These are phyloP conservation scores for Phytophthora fragariae DNA, from an alignment of 352 stramenopile genomes.

Conservation along the genomic window DNA sequence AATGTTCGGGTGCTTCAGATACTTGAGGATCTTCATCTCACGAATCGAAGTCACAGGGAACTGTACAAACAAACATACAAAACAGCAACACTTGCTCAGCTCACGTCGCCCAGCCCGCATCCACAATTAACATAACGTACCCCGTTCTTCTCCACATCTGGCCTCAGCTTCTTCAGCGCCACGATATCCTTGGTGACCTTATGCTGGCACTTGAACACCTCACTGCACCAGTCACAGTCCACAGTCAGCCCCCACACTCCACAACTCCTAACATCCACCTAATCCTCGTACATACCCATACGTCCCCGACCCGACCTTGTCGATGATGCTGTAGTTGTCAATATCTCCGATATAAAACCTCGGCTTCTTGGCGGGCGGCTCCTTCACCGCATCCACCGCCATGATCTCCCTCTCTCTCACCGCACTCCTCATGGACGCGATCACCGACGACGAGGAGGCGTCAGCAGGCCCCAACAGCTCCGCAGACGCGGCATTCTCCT, in stretches of 20 bases:
- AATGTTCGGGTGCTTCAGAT: constrained; percentile 95
- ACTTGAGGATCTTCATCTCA: constrained; percentile 98
- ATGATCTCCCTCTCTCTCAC: constrained; percentile 82
- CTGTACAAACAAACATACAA: constrained; percentile 43
- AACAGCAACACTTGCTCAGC: not conserved
- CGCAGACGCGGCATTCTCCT: constrained; percentile 13
- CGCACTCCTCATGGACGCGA: constrained; percentile 75
- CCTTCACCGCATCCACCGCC: constrained; percentile 49
- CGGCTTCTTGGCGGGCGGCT: constrained; percentile 49
- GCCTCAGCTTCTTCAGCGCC: constrained; percentile 85
- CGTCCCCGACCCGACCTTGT: constrained; percentile 87
- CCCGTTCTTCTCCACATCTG: constrained; percentile 88
- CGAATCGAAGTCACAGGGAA: constrained; percentile 96
- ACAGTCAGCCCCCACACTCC: not conserved
- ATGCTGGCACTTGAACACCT: constrained; percentile 91
- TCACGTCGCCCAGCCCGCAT: not conserved
- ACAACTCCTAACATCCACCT: not conserved
- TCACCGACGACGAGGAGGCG: constrained; percentile 60
- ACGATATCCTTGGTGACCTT: constrained; percentile 90
- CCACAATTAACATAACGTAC: constrained; percentile 40
- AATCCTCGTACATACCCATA: constrained; percentile 67
- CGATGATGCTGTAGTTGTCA: constrained; percentile 90
- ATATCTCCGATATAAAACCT: constrained; percentile 89
- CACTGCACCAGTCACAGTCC: constrained; percentile 41
- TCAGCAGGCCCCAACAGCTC: constrained; percentile 18